phyloP scores from a whole-genome alignment of 169 alveolate species.

The Blepharisma undulans region DNA sequence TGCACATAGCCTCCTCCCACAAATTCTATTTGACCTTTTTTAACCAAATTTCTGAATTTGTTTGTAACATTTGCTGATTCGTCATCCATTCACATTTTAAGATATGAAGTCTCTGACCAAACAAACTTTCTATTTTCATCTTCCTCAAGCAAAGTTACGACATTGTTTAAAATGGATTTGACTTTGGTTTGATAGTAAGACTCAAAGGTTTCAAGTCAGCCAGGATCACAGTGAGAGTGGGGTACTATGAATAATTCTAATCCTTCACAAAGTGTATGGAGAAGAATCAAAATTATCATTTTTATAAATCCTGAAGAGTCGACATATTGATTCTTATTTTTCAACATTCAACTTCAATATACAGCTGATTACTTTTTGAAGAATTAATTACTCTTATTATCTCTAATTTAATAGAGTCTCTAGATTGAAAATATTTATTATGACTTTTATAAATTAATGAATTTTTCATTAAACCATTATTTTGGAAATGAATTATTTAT shows the following conservation, averaged over 20 bases:
- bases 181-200: constrained; percentile 47
- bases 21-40: constrained; percentile 79
- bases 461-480: no score
- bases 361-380: no score
- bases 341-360: no score
- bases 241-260: constrained; percentile 56
- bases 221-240: constrained; percentile 88
- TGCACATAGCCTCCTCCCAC: constrained; percentile 88
- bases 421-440: no score
- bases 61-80: constrained; percentile 47
- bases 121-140: constrained; percentile 72
- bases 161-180: constrained; percentile 59
- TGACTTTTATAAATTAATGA: no score
- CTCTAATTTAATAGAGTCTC: no score
- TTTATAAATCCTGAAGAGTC: neutral
- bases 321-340: neutral
- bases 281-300: neutral
- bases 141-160: constrained; percentile 52
- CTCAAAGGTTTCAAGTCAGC: constrained; percentile 85
- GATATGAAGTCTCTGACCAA: constrained; percentile 82
- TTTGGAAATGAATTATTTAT: no score
- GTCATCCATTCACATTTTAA: constrained; percentile 79
- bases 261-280: neutral
- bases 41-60: constrained; percentile 44
- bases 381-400: no score